Conservation (phyloP, 2,329 filamentous ascomycete species). For the Aspergillus vadensis region DNA sequence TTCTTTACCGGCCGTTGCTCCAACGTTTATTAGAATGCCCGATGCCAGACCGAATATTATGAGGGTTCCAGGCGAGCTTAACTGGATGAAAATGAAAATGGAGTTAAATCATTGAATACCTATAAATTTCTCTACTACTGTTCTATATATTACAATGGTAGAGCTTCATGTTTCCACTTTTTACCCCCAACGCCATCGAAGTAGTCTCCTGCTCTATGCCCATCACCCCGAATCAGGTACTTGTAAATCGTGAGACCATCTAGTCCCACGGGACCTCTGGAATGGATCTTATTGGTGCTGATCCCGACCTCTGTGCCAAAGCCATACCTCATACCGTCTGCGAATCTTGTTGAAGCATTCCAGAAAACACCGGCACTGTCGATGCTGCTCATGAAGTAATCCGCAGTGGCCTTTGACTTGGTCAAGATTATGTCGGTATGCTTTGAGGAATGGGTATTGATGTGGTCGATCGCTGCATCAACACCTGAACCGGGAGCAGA, state of each 20-base stretch:
- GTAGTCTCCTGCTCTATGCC: conserved; percentile 80
- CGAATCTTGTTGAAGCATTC: conserved; percentile 93
- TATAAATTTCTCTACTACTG: not conserved
- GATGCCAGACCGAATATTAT: not conserved
- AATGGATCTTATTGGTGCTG: conserved; percentile 98
- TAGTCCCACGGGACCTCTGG: conserved; percentile 86
- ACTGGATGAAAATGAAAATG: conserved; percentile 21
- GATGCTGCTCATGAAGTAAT: conserved; percentile 79
- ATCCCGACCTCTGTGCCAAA: conserved; percentile 99
- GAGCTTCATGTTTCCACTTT: conserved; percentile 58
- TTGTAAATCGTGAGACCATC: conserved; percentile 98
- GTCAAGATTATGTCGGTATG: conserved; percentile 95
- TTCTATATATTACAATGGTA: conserved; percentile 34
- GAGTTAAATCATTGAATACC: conserved; percentile 9
- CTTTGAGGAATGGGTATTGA: conserved; percentile 88
- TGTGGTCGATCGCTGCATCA: conserved; percentile 76
- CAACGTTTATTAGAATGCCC: not conserved
- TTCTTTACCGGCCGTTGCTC: not conserved
- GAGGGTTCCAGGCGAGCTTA: conserved; percentile 17
- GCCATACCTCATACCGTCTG: conserved; percentile 94
- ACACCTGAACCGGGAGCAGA: conserved; percentile 46
- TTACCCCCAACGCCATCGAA: conserved; percentile 54
- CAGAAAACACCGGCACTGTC: conserved; percentile 94
- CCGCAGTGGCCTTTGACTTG: conserved; percentile 64
- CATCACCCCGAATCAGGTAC: conserved; percentile 82